Percentiles rank a stretch among this genome's conserved stretches.
phyloP scores from a whole-genome alignment of 257 asterid species.

The Striga asiatica region DNA sequence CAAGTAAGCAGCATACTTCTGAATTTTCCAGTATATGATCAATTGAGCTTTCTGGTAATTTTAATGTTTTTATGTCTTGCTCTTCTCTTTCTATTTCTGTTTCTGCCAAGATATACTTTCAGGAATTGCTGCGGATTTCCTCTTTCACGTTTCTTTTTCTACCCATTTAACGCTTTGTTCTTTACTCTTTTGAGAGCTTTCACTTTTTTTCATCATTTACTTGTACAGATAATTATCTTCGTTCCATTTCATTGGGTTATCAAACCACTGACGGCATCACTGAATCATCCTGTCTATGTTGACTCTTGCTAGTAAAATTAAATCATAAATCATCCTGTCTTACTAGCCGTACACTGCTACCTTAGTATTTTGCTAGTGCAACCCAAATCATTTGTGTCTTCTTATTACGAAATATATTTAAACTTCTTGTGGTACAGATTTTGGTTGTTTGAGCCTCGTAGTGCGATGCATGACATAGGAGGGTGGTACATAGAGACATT shows the following conservation, averaged over 20 bases:
- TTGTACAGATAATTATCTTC: neutral
- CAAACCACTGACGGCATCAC: neutral
- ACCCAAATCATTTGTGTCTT: conserved; percentile 11
- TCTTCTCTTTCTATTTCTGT: too few relatives aligned
- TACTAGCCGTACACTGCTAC: neutral
- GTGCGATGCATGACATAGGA: conserved; percentile 84
- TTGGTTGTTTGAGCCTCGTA: conserved; percentile 98
- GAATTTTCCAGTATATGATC: neutral
- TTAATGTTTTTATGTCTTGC: neutral
- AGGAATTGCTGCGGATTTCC: conserved; percentile 1
- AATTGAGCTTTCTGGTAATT: neutral
- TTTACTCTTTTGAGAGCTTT: neutral
- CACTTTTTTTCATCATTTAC: neutral
- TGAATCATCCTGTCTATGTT: neutral
- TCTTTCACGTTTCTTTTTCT: neutral
- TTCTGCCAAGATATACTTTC: neutral
- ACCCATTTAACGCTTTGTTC: neutral
- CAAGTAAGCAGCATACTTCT: conserved; percentile 49
- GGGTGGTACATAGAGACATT: conserved; percentile 96
- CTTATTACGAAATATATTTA: conserved; percentile 12
- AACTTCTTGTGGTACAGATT: conserved; percentile 34
- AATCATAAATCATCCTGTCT: too few relatives aligned
- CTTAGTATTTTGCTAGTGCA: neutral
- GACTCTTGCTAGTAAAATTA: too few relatives aligned
- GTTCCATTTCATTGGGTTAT: neutral